Evolutionary conservation across 768 basidiomycete genomes (phyloP), one percentile per base, ranked within the genome.

Genomic region (Panellus pusillus): DNA sequence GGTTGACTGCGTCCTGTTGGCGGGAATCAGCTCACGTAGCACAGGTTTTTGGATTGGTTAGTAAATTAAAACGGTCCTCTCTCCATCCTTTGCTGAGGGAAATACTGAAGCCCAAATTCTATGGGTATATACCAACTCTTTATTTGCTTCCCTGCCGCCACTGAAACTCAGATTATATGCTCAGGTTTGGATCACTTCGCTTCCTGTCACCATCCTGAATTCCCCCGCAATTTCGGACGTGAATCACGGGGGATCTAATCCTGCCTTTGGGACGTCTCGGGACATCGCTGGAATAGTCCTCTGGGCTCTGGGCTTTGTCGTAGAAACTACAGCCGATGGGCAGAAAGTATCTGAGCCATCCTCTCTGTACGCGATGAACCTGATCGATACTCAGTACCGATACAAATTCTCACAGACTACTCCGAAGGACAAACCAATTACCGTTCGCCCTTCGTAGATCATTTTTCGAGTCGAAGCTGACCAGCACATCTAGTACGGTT

Each of bases 241-340:
- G 6, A 41, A 35, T 2, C 59, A 61, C 11, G 73, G 74, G 2
- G 79, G 80, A 1, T 76, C 72, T n/a, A 75, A 80, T 58, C 82
- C 83, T 6, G 44, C 68, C 0, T 87, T 86, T 64, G 86, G 86
- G 1, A 84, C 82, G 0, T 76, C 77, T 3, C 68, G 79, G 32
- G 86, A 90, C 62, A 81, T 88, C 43, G 78, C 76, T 9, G 87
- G 87, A 0, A 70, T 87, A 29, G 71, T 87, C 32, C 54, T 88
- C 0, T 88, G 84, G 77, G 72, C 68, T 2, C 35, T 87, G 9
- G 87, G 86, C 1, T 79, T 83, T 58, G 29, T 76, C 31, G 73
- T 83, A 19, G 86, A 88, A 66, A 68, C 32, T 31, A 43, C 24
- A 13, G 32, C 48, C 17, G 49, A 55, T 44, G 42, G 37, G 47